Evolutionary conservation across 2,329 filamentous ascomycete genomes (phyloP), one percentile per base, ranked within the genome.

Genomic region (Fusarium solani-melongenae): DNA sequence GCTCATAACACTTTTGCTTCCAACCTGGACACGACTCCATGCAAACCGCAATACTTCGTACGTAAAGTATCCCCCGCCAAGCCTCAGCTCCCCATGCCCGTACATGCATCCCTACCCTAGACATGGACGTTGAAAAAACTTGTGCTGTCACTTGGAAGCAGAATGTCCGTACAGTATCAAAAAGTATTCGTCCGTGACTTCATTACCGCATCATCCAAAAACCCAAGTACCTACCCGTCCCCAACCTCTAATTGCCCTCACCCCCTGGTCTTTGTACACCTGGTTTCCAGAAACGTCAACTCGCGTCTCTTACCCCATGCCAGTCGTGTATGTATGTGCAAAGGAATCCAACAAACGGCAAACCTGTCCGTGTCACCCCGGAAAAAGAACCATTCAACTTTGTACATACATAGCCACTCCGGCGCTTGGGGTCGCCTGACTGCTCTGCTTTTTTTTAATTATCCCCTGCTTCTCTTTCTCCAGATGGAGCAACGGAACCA

Each of bases 151-250:
- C 22, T 49, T 49, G 44, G 33, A n/a, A 46, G 44, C 17, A 24
- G 20, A 24, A 9, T 46, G 20, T 46, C 41, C 41, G 41, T 31
- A 51, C 46, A 51, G 46, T 51, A 51, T 29, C 46, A 31, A 51
- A 51, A 51, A 51, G 34, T 41, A 46, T 31, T 31, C 62, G 49
- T 62, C 33, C 64, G 71, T 72, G 71, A 73, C 64, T 74, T 69
- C 64, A 66, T 72, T 63, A 38, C 67, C 58, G 46, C 71, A 72
- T 72, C 71, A 63, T 71, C 44, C 41, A 41, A 39, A 41, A 39
- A 61, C 58, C 20, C 62, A 58, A 39, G 58, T 53, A 34, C 31
- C 51, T 53, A 34, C 31, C 51, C 9, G 20, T 46, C 41, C 20
- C 39, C 20, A 22, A 44, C 14, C 41, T 22, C 12, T 22, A 55